These are phyloP conservation scores for Turnera subulata DNA, from an alignment of 345 rosid genomes.

Conservation along the genomic window DNA sequence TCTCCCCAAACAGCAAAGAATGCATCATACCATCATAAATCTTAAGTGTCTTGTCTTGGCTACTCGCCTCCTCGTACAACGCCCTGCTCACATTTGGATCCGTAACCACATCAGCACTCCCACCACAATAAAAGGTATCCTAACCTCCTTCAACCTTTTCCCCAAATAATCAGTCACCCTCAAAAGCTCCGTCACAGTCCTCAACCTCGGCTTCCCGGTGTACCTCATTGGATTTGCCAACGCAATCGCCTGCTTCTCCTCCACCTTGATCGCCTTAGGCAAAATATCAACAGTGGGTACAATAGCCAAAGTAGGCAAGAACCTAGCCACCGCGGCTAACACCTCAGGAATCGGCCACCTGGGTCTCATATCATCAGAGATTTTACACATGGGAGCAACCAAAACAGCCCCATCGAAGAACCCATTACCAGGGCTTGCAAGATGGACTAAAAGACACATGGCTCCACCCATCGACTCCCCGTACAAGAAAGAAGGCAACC, in stretches of 20 bases:
- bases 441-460: slow-evolving; percentile 52
- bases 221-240: slow-evolving; percentile 65
- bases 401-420: slow-evolving; percentile 68
- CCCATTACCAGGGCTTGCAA: slow-evolving; percentile 39
- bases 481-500: slow-evolving; percentile 55
- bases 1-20: slow-evolving; percentile 82
- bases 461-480: slow-evolving; percentile 95
- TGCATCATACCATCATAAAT: slow-evolving; percentile 84
- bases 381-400: slow-evolving; percentile 86
- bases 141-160: slow-evolving; percentile 41
- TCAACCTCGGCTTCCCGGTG: slow-evolving; percentile 69
- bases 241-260: slow-evolving; percentile 52
- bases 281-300: slow-evolving; percentile 68
- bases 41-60: slow-evolving; percentile 58
- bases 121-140: slow-evolving; percentile 62
- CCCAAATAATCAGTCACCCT: slow-evolving; percentile 62
- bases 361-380: slow-evolving; percentile 68
- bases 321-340: slow-evolving; percentile 44
- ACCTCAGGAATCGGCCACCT: slow-evolving; percentile 71
- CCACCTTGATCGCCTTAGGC: slow-evolving; percentile 53
- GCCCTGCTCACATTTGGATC: slow-evolving; percentile 70
- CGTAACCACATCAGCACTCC: slow-evolving; percentile 69
- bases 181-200: slow-evolving; percentile 65
- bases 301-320: slow-evolving; percentile 68
- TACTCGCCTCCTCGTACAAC: slow-evolving; percentile 46